Evolutionary conservation across 176 grass and related monocot species (phyloP).

Genomic region (Leersia perrieri): DNA sequence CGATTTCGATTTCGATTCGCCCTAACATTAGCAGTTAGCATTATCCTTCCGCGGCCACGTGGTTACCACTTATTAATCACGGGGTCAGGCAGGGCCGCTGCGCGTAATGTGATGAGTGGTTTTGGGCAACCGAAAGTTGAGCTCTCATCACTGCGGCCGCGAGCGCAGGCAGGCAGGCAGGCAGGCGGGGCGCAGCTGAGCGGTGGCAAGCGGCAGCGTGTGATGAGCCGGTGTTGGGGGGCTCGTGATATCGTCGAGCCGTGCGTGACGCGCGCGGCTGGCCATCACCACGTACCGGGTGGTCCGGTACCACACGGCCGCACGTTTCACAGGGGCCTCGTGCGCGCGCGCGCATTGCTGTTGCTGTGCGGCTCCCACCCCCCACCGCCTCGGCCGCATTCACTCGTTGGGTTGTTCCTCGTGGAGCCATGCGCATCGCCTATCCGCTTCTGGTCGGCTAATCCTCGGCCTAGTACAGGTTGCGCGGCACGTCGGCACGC

Average conservation of each 20-base stretch:
- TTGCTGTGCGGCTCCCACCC: too few species aligned
- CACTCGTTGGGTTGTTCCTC: too few species aligned
- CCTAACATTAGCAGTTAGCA: neutral
- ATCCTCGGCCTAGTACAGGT: too few species aligned
- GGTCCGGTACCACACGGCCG: too few species aligned
- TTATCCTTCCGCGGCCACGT: neutral
- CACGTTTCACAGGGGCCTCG: too few species aligned
- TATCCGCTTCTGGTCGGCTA: too few species aligned
- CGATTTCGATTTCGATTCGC: neutral
- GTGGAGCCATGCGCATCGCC: too few species aligned
- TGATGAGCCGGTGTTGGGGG: neutral
- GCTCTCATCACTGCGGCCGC: neutral
- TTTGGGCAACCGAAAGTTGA: neutral
- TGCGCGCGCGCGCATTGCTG: too few species aligned
- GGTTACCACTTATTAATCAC: neutral
- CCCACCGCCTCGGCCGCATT: too few species aligned
- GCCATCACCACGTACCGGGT: too few species aligned
- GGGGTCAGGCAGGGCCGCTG: neutral
- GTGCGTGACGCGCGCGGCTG: too few species aligned
- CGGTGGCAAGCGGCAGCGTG: neutral
- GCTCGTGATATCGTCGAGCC: conserved; percentile 6
- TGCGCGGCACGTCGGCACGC: too few species aligned
- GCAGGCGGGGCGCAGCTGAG: neutral
- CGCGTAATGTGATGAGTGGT: neutral
- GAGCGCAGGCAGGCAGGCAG: neutral